A percentile compares a stretch with the other conserved stretches of the same genome.
phyloP scores from a whole-genome alignment of 1,139 yeast genomes.

The Lizanozyma gosingica region DNA sequence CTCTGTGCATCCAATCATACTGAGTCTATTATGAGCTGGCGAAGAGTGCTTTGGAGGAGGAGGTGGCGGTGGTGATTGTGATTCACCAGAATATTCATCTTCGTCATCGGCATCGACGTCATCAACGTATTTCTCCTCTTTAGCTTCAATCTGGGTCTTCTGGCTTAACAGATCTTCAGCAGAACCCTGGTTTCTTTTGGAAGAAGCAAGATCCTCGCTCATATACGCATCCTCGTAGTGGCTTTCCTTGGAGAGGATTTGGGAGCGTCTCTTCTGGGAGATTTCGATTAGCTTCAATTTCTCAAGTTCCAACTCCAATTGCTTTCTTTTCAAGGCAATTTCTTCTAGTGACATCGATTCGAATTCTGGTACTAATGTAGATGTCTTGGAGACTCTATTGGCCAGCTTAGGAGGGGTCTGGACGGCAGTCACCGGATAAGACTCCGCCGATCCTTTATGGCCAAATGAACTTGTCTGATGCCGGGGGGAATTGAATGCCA shows the following conservation, averaged over 20 bases:
- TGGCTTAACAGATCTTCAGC: not conserved
- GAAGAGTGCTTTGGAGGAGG: constrained; percentile 38
- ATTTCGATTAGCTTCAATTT: not conserved
- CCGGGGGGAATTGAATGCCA: too few species aligned
- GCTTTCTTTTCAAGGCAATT: not conserved
- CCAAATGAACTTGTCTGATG: too few species aligned
- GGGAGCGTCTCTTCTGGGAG: not conserved
- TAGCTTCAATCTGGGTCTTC: not conserved
- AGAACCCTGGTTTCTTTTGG: not conserved
- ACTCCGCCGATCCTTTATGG: too few species aligned
- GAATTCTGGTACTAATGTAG: not conserved
- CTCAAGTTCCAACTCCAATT: not conserved
- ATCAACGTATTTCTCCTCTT: constrained; percentile 3
- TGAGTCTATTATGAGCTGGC: constrained; percentile 5
- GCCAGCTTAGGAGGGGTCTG: not conserved
- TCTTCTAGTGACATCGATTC: not conserved
- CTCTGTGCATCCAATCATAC: not conserved
- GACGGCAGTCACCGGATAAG: not conserved
- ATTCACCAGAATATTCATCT: not conserved
- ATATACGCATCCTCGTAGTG: not conserved
- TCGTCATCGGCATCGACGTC: constrained; percentile 38
- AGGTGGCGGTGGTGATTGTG: constrained; percentile 36
- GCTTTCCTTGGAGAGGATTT: not conserved
- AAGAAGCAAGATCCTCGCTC: not conserved
- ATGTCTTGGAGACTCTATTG: not conserved